These are phyloP conservation scores for Planoprotostelium fungivorum DNA, from an alignment of 78 protist species.

Conservation along the genomic window DNA sequence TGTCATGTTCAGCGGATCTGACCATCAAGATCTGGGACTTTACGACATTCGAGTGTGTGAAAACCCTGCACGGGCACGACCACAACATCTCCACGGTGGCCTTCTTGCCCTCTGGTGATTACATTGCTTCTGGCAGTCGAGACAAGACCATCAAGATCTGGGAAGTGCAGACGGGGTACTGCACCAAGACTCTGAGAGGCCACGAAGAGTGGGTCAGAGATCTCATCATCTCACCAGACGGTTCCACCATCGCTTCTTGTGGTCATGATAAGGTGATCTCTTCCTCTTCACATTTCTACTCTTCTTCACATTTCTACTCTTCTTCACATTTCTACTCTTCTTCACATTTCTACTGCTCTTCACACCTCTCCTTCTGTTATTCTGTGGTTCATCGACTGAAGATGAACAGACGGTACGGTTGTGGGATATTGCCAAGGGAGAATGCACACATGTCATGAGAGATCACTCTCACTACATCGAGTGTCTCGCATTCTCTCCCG, in stretches of 20 bases:
- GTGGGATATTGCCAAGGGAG: slow-evolving; percentile 71
- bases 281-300: neutral
- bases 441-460: slow-evolving; percentile 41
- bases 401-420: slow-evolving; percentile 49
- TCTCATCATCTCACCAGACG: slow-evolving; percentile 30
- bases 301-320: too few relatives aligned
- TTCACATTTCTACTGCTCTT: neutral
- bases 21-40: slow-evolving; percentile 82
- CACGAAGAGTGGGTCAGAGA: slow-evolving; percentile 84
- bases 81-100: slow-evolving; percentile 73
- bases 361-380: neutral
- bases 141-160: slow-evolving; percentile 74
- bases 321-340: too few relatives aligned
- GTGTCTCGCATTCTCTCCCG: slow-evolving; percentile 73
- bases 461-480: slow-evolving; percentile 81
- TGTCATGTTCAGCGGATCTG: slow-evolving; percentile 70
- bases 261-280: slow-evolving; percentile 38
- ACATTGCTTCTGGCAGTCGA: slow-evolving; percentile 62
- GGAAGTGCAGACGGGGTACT: slow-evolving; percentile 77
- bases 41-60: slow-evolving; percentile 20
- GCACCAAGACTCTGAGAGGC: slow-evolving; percentile 60
- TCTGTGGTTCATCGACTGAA: slow-evolving; percentile 1
- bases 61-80: slow-evolving; percentile 79
- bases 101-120: slow-evolving; percentile 69
- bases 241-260: slow-evolving; percentile 36